Conservation (phyloP, 2,329 filamentous ascomycete genomes). For the Trichophyton simii region DNA sequence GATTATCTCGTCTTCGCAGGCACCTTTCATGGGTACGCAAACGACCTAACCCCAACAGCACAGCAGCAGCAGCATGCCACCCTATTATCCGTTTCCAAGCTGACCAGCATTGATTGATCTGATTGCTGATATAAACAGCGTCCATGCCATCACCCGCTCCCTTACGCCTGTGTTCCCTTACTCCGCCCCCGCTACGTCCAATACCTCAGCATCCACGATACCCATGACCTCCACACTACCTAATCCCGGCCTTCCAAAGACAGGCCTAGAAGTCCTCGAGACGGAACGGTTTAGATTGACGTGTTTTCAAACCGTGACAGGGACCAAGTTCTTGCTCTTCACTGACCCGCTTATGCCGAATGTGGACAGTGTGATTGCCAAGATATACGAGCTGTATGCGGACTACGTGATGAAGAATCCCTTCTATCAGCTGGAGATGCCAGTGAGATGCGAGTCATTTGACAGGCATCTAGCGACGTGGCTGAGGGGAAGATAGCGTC, state of each 20-base stretch:
- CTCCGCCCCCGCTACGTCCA: slow-evolving; percentile 24
- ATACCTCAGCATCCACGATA: slow-evolving; percentile 16
- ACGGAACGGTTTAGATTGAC: slow-evolving; percentile 88
- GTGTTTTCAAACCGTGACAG: slow-evolving; percentile 89
- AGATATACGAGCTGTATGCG: slow-evolving; percentile 86
- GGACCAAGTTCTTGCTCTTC: slow-evolving; percentile 90
- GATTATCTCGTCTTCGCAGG: slow-evolving; percentile 94
- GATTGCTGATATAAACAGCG: slow-evolving; percentile 27
- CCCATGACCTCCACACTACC: slow-evolving; percentile 22
- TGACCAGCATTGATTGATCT: neutral
- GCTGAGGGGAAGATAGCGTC: slow-evolving; percentile 49
- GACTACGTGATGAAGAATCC: slow-evolving; percentile 99
- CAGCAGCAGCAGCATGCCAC: neutral
- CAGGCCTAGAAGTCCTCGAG: slow-evolving; percentile 85
- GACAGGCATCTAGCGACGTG: slow-evolving; percentile 74
- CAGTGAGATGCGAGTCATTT: slow-evolving; percentile 86
- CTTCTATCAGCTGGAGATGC: slow-evolving; percentile 97
- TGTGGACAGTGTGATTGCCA: slow-evolving; percentile 68
- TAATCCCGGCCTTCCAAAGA: slow-evolving; percentile 23
- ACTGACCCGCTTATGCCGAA: slow-evolving; percentile 79
- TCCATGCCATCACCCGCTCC: slow-evolving; percentile 52
- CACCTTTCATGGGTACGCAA: slow-evolving; percentile 77
- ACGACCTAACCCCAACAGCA: neutral
- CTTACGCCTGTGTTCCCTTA: slow-evolving; percentile 32
- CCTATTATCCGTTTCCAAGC: neutral